These are phyloP conservation scores for Cyanidioschyzon merolae DNA, from an alignment of 23 red algal genomes.

Conservation along the genomic window DNA sequence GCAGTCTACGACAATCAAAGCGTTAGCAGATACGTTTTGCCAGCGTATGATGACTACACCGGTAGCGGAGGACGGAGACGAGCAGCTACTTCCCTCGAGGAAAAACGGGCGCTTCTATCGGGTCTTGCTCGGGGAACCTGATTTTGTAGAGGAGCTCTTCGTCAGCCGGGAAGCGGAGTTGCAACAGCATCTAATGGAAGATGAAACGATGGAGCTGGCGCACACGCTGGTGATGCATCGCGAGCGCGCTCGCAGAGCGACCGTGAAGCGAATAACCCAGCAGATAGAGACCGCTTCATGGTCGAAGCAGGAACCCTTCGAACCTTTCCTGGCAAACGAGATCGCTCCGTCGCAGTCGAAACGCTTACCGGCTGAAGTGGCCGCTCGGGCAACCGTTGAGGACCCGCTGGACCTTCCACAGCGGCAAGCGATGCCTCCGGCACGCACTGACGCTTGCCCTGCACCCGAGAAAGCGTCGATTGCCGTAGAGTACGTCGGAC, in stretches of 20 bases:
- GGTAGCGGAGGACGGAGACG: not conserved
- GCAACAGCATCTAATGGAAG: not conserved
- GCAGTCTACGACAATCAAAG: not conserved
- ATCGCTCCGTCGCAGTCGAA: no score
- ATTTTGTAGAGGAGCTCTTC: not conserved
- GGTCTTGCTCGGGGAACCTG: not conserved
- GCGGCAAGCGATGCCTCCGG: no score
- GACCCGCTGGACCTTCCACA: no score
- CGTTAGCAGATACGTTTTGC: not conserved
- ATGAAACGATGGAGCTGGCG: not conserved
- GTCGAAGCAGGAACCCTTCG: no score
- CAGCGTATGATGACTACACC: not conserved
- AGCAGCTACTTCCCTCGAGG: not conserved
- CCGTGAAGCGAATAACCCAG: no score
- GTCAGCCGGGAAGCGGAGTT: not conserved
- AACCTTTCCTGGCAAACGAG: no score
- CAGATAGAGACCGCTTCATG: no score
- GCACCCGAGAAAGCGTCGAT: no score
- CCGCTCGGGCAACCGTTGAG: no score
- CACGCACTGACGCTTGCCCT: no score
- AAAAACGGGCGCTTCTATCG: not conserved
- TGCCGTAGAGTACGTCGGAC: not conserved
- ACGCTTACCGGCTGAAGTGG: no score
- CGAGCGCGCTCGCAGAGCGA: not conserved
- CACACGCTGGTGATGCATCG: not conserved